phyloP scores from a whole-genome alignment of 257 asterid species.

The Jacaranda mimosifolia region DNA sequence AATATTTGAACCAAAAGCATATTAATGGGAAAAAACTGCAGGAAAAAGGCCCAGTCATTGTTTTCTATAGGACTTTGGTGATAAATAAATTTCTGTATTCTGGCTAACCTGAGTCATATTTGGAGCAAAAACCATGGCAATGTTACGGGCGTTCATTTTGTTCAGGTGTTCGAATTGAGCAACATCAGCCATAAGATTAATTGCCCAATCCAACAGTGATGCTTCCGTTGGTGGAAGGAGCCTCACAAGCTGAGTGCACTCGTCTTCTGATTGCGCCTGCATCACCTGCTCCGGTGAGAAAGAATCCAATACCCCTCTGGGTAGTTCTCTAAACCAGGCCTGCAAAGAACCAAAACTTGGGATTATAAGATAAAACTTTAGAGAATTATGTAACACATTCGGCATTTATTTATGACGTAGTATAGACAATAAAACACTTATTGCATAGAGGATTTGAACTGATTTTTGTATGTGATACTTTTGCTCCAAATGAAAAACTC shows the following conservation, averaged over 20 bases:
- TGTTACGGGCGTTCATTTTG: constrained; percentile 81
- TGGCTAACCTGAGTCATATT: constrained; percentile 77
- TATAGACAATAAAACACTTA: too few species aligned
- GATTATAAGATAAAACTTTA: neutral
- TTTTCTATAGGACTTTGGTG: too few species aligned
- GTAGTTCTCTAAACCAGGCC: constrained; percentile 90
- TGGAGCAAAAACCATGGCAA: constrained; percentile 86
- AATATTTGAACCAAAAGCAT: neutral
- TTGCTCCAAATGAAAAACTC: neutral
- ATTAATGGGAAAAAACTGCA: neutral
- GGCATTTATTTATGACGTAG: too few species aligned
- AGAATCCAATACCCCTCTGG: constrained; percentile 69
- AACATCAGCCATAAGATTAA: constrained; percentile 85
- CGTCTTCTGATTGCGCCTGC: constrained; percentile 72
- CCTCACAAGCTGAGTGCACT: constrained; percentile 63
- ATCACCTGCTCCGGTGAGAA: constrained; percentile 71
- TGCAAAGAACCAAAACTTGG: constrained; percentile 18
- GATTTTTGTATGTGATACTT: neutral
- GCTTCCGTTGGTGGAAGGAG: constrained; percentile 73
- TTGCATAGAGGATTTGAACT: too few species aligned
- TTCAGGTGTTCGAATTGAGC: constrained; percentile 70
- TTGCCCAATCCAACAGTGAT: constrained; percentile 78
- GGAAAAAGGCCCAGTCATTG: neutral
- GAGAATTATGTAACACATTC: too few species aligned
- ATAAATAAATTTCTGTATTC: neutral